Conservation (phyloP, 352 stramenopile genomes). For the Lagenidium giganteum region DNA sequence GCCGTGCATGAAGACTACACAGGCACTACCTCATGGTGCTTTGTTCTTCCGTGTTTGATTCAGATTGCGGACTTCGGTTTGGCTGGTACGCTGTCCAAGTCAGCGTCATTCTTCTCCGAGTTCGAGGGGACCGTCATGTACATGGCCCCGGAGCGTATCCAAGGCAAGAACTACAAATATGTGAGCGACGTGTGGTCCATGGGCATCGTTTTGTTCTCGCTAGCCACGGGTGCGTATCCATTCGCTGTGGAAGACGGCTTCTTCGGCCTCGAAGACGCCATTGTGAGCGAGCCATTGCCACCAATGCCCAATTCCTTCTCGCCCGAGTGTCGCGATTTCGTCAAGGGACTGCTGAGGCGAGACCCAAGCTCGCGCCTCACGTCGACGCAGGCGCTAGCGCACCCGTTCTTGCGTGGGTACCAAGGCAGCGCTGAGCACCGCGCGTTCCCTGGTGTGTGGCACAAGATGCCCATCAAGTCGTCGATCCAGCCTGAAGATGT, state of each 20-base stretch:
- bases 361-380: constrained; percentile 81
- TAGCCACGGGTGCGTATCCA: constrained; percentile 62
- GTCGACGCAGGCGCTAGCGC: constrained; percentile 77
- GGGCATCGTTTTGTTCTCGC: constrained; percentile 61
- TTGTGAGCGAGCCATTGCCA: constrained; percentile 67
- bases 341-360: constrained; percentile 88
- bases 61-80: constrained; percentile 83
- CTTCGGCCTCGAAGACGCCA: constrained; percentile 80
- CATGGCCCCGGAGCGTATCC: constrained; percentile 93
- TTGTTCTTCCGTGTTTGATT: background rate
- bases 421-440: constrained; percentile 17
- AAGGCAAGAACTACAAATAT: constrained; percentile 80
- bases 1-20: background rate
- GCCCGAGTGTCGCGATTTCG: constrained; percentile 87
- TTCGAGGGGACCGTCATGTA: constrained; percentile 93
- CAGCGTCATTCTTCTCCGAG: constrained; percentile 74
- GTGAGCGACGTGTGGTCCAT: constrained; percentile 80
- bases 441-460: constrained; percentile 35
- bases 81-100: constrained; percentile 66
- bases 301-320: constrained; percentile 81
- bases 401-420: constrained; percentile 85
- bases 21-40: background rate
- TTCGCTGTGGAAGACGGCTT: constrained; percentile 75
- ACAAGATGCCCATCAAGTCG: constrained; percentile 24
- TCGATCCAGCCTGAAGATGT: constrained; percentile 20